Evolutionary conservation across 106 monocot genomes (phyloP).

Genomic region (Dendrobium nobile): DNA sequence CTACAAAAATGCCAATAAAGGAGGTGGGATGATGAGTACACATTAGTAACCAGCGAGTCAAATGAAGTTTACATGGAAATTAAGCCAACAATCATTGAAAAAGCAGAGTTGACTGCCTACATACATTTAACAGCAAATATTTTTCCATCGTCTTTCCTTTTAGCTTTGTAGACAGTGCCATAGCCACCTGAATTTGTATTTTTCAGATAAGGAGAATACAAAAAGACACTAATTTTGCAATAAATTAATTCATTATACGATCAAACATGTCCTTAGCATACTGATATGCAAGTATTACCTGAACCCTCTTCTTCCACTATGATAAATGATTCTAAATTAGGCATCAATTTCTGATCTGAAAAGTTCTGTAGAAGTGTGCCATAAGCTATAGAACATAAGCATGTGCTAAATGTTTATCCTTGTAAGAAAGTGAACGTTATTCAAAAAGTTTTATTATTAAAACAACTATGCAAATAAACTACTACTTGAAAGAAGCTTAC

Average conservation of each 20-base stretch:
- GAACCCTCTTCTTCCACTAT: slow-evolving; percentile 97
- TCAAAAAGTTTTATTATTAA: not conserved
- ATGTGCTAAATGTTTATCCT: not conserved
- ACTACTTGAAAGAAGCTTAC: slow-evolving; percentile 21
- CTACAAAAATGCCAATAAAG: not conserved
- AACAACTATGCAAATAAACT: not conserved
- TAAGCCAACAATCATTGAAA: not conserved
- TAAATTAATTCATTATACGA: not conserved
- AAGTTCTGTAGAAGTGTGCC: slow-evolving; percentile 32
- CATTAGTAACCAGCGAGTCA: not conserved
- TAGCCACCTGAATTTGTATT: slow-evolving; percentile 66
- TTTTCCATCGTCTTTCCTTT: slow-evolving; percentile 77
- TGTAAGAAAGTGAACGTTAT: not conserved
- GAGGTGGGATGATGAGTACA: not conserved
- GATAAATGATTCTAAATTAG: slow-evolving; percentile 69
- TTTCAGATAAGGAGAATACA: not conserved
- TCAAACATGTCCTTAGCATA: not conserved
- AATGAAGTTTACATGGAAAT: not conserved
- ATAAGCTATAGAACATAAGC: not conserved
- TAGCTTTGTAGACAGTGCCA: slow-evolving; percentile 84
- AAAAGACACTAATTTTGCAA: not conserved
- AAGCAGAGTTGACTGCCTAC: slow-evolving; percentile 11
- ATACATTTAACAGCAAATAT: slow-evolving; percentile 95
- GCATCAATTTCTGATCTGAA: slow-evolving; percentile 43
- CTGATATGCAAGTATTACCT: slow-evolving; percentile 37